A percentile compares a stretch with the other conserved stretches of the same genome.
phyloP scores from a whole-genome alignment of 108 stramenopile species.

The Cyclotella cryptica region DNA sequence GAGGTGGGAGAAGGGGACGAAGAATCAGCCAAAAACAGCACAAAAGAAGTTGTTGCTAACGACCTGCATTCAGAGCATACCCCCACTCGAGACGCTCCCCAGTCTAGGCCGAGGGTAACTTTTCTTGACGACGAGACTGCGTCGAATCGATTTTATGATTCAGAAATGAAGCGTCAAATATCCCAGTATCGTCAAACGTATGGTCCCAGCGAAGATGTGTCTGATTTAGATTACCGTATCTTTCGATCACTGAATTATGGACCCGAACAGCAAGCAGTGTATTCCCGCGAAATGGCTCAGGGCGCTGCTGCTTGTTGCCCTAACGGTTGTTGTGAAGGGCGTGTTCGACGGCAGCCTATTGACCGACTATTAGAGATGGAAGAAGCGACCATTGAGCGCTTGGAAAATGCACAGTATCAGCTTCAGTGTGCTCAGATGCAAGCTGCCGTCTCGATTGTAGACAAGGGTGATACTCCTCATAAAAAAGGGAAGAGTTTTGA shows the following conservation, averaged over 20 bases:
- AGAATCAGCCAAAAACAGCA: background rate
- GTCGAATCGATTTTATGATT: slow-evolving; percentile 25
- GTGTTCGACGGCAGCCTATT: slow-evolving; percentile 57
- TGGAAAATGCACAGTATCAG: slow-evolving; percentile 66
- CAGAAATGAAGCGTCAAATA: slow-evolving; percentile 13
- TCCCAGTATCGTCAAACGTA: slow-evolving; percentile 39
- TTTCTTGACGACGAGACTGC: slow-evolving; percentile 44
- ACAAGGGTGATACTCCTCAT: slow-evolving; percentile 16
- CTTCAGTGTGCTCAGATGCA: slow-evolving; percentile 60
- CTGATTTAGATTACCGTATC: slow-evolving; percentile 49
- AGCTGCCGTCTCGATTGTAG: slow-evolving; percentile 45
- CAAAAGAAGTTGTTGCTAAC: background rate
- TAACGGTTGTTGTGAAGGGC: slow-evolving; percentile 72
- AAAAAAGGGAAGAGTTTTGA: slow-evolving; percentile 10
- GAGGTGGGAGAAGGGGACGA: slow-evolving; percentile 32
- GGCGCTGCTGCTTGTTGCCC: slow-evolving; percentile 85
- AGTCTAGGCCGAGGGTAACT: slow-evolving; percentile 27
- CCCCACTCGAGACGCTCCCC: background rate
- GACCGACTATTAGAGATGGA: slow-evolving; percentile 72
- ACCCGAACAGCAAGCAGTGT: slow-evolving; percentile 85
- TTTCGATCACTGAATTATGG: slow-evolving; percentile 72
- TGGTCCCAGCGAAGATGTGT: slow-evolving; percentile 19
- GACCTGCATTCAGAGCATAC: background rate
- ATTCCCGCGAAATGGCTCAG: slow-evolving; percentile 87
- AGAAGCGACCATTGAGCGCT: slow-evolving; percentile 53